Conservation (phyloP, 768 basidiomycete genomes). For the Exidia glandulosa region DNA sequence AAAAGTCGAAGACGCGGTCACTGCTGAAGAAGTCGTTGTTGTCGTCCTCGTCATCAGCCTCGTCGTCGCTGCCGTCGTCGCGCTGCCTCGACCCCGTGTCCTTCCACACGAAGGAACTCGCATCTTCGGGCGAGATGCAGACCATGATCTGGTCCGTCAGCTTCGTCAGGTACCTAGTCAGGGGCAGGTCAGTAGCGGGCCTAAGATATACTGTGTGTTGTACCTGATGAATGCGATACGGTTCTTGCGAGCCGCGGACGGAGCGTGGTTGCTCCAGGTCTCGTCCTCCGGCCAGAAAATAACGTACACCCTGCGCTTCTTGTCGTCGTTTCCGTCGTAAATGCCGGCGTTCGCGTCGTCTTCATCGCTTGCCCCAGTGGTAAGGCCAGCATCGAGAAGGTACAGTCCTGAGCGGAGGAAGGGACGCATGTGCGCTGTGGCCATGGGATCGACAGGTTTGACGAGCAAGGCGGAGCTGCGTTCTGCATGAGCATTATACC, state of each 20-base stretch:
- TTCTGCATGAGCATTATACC: no score
- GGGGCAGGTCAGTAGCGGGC: no score
- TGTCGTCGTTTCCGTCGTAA: slow-evolving; percentile 7
- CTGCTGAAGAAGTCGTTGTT: slow-evolving; percentile 26
- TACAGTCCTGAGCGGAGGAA: slow-evolving; percentile 43
- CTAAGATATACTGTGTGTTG: neutral
- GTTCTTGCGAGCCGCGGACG: slow-evolving; percentile 36
- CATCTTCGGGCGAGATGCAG: slow-evolving; percentile 39
- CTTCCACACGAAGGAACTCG: slow-evolving; percentile 33
- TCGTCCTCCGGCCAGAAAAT: slow-evolving; percentile 53
- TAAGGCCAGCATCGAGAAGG: slow-evolving; percentile 19
- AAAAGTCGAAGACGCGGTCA: slow-evolving; percentile 42
- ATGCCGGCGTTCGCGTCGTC: no score
- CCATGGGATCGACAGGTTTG: neutral
- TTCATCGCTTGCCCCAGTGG: no score
- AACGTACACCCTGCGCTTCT: slow-evolving; percentile 26
- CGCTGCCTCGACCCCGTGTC: slow-evolving; percentile 14
- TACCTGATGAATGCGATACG: slow-evolving; percentile 54
- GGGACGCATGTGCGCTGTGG: slow-evolving; percentile 2
- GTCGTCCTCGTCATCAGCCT: slow-evolving; percentile 12
- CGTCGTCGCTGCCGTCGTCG: slow-evolving; percentile 11
- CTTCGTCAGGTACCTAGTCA: slow-evolving; percentile 44
- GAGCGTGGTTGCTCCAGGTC: slow-evolving; percentile 44
- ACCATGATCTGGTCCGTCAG: slow-evolving; percentile 44
- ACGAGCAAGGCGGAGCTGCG: neutral